Evolutionary conservation across 768 basidiomycete species (phyloP), one percentile per base, ranked within the genome.

Genomic region (Kwoniella sp.): DNA sequence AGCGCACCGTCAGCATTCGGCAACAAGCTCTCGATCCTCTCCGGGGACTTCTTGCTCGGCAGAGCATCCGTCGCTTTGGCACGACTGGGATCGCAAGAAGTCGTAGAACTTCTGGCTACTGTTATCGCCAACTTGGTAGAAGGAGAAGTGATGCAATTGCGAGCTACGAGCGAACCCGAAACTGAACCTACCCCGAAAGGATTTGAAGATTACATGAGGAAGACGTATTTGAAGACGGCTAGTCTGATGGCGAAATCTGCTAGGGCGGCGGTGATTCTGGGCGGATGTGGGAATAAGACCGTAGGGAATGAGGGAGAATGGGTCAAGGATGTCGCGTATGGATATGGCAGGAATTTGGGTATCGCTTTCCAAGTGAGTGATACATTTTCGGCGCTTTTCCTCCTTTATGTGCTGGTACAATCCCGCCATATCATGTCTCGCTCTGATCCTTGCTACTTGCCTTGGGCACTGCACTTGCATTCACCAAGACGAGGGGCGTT

Each of bases 91-190:
- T 88, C 88, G 64, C 83, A 81, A 71, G 91, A 98, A 76, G 94
- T 95, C 56, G 91, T 97, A 55, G 96, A 99, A 79, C 85, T 98
- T 62, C 86, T 97, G 50, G 87, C 92, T 2, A 89, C 88, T 73
- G 91, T 97, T 63, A 90, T 99, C 58, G 87, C 91, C 1, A 98
- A 97, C 76, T 83, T 95, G 40, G 94, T 94, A n/a, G 95, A 98
- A 78, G 96, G 95, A 33, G 92, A 97, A 82, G 88, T 98, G 47
- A 81, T 96, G 81, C 89, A 90, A 81, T 86, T 87, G 85, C 75
- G 64, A 63, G 76, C 79, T 29, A 69, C 74, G 17, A 65, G 69
- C 21, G 51, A 65, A 22, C 70, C 68, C 1, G 68, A 68, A 50
- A 64, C 17, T 12, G 53, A 29, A 47, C 79, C 80, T 2, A 81